Evolutionary conservation across 129 eudicot species (phyloP).

Genomic region (Sambucus nigra): DNA sequence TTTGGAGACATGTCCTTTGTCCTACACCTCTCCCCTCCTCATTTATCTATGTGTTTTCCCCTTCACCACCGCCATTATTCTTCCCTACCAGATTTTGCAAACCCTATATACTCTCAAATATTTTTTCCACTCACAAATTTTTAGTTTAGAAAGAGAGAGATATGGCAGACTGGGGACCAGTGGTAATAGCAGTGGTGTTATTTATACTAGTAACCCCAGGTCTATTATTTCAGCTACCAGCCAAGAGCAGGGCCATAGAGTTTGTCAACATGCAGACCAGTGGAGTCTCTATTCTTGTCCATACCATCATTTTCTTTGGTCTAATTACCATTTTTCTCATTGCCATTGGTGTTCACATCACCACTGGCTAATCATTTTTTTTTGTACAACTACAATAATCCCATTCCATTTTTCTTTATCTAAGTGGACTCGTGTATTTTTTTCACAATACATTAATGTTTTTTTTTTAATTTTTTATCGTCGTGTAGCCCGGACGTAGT

Average conservation of each 20-base stretch:
- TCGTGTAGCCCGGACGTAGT: no score
- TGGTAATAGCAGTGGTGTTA: conserved; percentile 86
- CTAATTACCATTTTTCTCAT: conserved; percentile 77
- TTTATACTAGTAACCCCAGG: conserved; percentile 85
- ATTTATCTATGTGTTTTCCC: no score
- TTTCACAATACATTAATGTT: background rate
- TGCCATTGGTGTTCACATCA: conserved; percentile 87
- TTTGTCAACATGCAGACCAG: conserved; percentile 95
- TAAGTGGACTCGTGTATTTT: no score
- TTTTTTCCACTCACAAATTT: background rate
- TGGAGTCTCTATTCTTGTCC: conserved; percentile 80
- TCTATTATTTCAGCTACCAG: conserved; percentile 78
- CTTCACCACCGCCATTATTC: background rate
- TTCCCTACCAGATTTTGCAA: background rate
- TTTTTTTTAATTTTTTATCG: background rate
- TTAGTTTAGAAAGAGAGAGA: conserved; percentile 1
- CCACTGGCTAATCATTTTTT: no score
- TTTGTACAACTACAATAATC: no score
- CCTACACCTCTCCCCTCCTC: background rate
- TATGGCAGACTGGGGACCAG: conserved; percentile 96
- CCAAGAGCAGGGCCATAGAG: conserved; percentile 70
- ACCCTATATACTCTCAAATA: no score
- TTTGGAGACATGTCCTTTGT: no score
- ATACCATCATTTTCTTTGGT: conserved; percentile 70
- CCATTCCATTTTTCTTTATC: background rate